These are phyloP conservation scores for Colletotrichum godetiae DNA, from an alignment of 2,329 filamentous ascomycete genomes.

Conservation along the genomic window DNA sequence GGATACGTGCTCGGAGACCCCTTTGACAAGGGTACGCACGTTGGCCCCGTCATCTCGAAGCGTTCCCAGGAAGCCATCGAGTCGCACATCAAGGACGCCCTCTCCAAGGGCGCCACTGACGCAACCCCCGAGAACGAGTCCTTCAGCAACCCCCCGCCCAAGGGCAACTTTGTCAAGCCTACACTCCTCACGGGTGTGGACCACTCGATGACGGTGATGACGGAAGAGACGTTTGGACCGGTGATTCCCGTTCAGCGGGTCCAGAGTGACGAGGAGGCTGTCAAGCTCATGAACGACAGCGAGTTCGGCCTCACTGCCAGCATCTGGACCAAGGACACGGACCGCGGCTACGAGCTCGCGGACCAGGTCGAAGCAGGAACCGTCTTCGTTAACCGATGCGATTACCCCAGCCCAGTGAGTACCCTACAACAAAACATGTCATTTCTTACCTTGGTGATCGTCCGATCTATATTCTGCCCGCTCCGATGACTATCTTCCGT, in stretches of 20 bases:
- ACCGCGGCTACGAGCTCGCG: slow-evolving; percentile 78
- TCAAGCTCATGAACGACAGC: slow-evolving; percentile 92
- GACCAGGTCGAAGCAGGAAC: slow-evolving; percentile 91
- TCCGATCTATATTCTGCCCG: background rate
- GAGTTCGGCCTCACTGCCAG: slow-evolving; percentile 96
- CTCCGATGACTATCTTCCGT: slow-evolving; percentile 13
- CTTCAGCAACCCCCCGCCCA: slow-evolving; percentile 77
- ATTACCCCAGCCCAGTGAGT: slow-evolving; percentile 90
- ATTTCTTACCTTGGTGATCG: background rate
- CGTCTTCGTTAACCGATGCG: slow-evolving; percentile 94
- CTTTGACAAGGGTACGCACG: slow-evolving; percentile 79
- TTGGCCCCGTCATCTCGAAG: slow-evolving; percentile 90
- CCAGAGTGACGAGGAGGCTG: slow-evolving; percentile 81
- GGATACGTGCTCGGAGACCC: slow-evolving; percentile 92
- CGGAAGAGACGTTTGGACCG: slow-evolving; percentile 93
- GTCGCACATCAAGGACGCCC: slow-evolving; percentile 83
- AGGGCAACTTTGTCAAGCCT: slow-evolving; percentile 90
- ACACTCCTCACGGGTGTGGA: slow-evolving; percentile 83
- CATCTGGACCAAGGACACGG: slow-evolving; percentile 93
- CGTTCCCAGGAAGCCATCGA: slow-evolving; percentile 80
- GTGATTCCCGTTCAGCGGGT: slow-evolving; percentile 93
- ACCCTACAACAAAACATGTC: background rate
- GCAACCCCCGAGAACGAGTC: slow-evolving; percentile 84
- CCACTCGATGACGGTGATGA: slow-evolving; percentile 90
- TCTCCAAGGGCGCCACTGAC: slow-evolving; percentile 86